phyloP scores from a whole-genome alignment of 2,329 filamentous ascomycete genomes.

The Dendryphion nanum region DNA sequence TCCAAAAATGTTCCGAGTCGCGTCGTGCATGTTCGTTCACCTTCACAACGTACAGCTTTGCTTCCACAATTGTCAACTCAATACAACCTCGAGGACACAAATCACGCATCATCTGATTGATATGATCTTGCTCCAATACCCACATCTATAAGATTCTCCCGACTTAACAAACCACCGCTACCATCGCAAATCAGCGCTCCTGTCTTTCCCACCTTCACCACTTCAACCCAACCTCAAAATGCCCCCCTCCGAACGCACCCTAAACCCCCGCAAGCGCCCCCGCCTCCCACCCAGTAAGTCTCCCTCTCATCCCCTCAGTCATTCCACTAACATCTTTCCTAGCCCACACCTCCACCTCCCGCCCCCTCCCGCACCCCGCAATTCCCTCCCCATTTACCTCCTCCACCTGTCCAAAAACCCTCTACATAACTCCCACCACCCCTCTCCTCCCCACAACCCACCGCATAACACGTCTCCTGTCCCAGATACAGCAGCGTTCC shows the following conservation, averaged over 20 bases:
- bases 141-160: no score
- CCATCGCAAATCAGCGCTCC: no score
- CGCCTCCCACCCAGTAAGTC: conserved; percentile 23
- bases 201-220: no score
- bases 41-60: no score
- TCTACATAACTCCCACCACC: conserved; percentile 66
- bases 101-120: no score
- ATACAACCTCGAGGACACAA: no score
- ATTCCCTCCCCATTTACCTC: conserved; percentile 55
- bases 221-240: not conserved
- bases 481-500: conserved; percentile 53
- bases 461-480: conserved; percentile 63
- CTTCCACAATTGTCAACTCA: no score
- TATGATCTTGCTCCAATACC: no score
- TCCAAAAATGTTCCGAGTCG: no score
- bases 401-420: conserved; percentile 50
- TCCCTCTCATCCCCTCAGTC: not conserved
- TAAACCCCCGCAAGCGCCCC: conserved; percentile 15
- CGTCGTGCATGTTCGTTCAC: no score
- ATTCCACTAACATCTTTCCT: not conserved
- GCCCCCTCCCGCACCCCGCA: conserved; percentile 58
- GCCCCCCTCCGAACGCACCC: conserved; percentile 3
- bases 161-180: no score
- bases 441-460: conserved; percentile 68
- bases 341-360: conserved; percentile 40